These are phyloP conservation scores for Pythium aquatile DNA, from an alignment of 352 stramenopile genomes.

Conservation along the genomic window DNA sequence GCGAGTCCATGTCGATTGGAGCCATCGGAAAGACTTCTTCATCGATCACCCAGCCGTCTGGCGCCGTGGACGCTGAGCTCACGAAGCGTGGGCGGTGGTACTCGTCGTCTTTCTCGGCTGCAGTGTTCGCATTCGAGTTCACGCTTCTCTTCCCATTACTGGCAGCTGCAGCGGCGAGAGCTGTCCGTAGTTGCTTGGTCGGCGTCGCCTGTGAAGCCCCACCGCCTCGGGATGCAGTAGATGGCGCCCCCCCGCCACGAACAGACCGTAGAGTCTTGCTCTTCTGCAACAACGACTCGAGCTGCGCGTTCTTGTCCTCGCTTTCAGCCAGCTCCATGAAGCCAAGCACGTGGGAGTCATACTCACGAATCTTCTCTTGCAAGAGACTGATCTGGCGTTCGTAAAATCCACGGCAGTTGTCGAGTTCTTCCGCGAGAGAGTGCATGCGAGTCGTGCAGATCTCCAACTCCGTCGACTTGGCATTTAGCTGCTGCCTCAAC, in stretches of 20 bases:
- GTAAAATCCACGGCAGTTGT: conserved; percentile 54
- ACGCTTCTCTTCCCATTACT: conserved; percentile 12
- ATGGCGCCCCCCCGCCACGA: conserved; percentile 39
- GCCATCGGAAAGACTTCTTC: conserved; percentile 63
- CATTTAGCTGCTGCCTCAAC: conserved; percentile 49
- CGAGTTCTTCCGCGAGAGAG: conserved; percentile 44
- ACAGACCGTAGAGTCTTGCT: conserved; percentile 61
- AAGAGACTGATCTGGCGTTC: conserved; percentile 44
- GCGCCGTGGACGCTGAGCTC: conserved; percentile 31
- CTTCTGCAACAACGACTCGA: conserved; percentile 52
- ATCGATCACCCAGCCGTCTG: conserved; percentile 55
- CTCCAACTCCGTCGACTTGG: conserved; percentile 47
- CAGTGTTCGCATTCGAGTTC: background rate
- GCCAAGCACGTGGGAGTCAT: conserved; percentile 42
- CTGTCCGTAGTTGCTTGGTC: conserved; percentile 18
- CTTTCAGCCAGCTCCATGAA: conserved; percentile 48
- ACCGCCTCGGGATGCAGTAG: background rate
- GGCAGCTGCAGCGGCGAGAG: conserved; percentile 15
- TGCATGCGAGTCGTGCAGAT: conserved; percentile 44
- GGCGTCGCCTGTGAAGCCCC: conserved; percentile 11
- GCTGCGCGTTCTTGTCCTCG: conserved; percentile 39
- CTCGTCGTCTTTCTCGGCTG: conserved; percentile 5
- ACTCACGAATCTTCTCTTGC: conserved; percentile 49
- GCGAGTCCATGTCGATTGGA: conserved; percentile 77
- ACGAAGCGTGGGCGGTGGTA: conserved; percentile 20